Evolutionary conservation across 2,329 filamentous ascomycete genomes (phyloP), one percentile per base, ranked within the genome.

Genomic region (Emericellopsis cladophorae): DNA sequence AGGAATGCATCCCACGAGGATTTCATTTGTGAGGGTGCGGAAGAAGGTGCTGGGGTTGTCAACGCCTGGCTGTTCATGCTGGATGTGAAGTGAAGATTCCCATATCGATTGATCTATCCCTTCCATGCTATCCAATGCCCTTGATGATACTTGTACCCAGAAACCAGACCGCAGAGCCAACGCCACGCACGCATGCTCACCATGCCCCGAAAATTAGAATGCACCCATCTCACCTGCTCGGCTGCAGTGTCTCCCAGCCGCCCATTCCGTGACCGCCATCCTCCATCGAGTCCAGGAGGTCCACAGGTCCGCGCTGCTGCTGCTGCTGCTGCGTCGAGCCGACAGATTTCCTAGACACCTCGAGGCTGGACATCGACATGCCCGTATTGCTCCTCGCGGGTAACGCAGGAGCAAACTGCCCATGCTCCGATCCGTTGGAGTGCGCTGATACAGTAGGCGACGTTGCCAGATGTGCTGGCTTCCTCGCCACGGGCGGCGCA

Each of bases 401-500:
- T 5, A 40, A 15, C 12, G 24, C 16, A 33, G 35, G 35, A 14
- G n/a, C 9, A 18, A 8, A 18, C 23, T 29, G n/a, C 23, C 32
- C 18, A 4, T 21, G n/a, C n/a, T 10, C n/a, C n/a, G n/a, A 15
- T n/a, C 26, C 29, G 15, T 31, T 16, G 23, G 37, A 29, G 36
- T 34, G 21, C 40, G 16, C 11, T 15, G 36, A 35, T 49, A 54
- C 43, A 55, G 51, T 22, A 48, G 46, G 33, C 53, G 49, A 24
- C 39, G 45, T 42, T 43, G 45, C 49, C 5, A 78, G 63, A 46
- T 77, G 72, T 3, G 71, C 65, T 2, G 79, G 79, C 50, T 84
- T 84, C 54, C 67, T 74, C 18, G 78, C 79, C 39, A 83, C 65
- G 1, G 71, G 72, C 5, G 73, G 76, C n/a, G 70, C 59, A 9